A percentile compares a stretch with the other conserved stretches of the same genome.
These are phyloP conservation scores for Fusarium caatingaense DNA, from an alignment of 2,329 filamentous ascomycete species.

Conservation along the genomic window DNA sequence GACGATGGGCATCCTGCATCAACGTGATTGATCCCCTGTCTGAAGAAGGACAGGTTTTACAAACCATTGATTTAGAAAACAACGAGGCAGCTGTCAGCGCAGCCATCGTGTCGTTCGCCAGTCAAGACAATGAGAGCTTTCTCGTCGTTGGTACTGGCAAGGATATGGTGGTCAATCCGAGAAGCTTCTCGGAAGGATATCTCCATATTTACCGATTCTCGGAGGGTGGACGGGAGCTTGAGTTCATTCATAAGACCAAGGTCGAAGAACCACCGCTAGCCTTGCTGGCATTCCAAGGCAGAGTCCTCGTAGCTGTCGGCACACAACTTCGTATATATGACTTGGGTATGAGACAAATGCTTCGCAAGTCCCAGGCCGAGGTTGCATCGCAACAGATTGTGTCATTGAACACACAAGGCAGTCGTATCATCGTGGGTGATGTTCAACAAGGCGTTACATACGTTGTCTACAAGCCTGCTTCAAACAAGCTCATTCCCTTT, in stretches of 20 bases:
- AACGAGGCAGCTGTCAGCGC: constrained; percentile 94
- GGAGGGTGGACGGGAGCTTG: constrained; percentile 85
- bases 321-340: constrained; percentile 88
- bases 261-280: constrained; percentile 90
- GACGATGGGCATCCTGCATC: constrained; percentile 96
- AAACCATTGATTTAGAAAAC: constrained; percentile 83
- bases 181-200: constrained; percentile 80
- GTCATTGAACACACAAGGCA: constrained; percentile 88
- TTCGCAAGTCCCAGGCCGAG: constrained; percentile 89
- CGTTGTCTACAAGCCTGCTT: constrained; percentile 91
- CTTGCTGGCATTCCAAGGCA: constrained; percentile 92
- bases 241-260: constrained; percentile 97
- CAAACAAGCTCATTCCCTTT: constrained; percentile 93
- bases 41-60: constrained; percentile 75
- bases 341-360: constrained; percentile 88
- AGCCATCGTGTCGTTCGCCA: constrained; percentile 85
- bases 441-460: constrained; percentile 92
- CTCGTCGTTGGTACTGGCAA: constrained; percentile 95
- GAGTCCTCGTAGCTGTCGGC: constrained; percentile 86
- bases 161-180: constrained; percentile 83
- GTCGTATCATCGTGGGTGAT: constrained; percentile 90
- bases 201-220: constrained; percentile 93
- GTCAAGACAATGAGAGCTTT: constrained; percentile 89
- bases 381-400: constrained; percentile 86
- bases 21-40: constrained; percentile 87